Base-by-base conservation (phyloP, 1,139 yeast species). In the Trichomonascaceae sp. region DNA sequence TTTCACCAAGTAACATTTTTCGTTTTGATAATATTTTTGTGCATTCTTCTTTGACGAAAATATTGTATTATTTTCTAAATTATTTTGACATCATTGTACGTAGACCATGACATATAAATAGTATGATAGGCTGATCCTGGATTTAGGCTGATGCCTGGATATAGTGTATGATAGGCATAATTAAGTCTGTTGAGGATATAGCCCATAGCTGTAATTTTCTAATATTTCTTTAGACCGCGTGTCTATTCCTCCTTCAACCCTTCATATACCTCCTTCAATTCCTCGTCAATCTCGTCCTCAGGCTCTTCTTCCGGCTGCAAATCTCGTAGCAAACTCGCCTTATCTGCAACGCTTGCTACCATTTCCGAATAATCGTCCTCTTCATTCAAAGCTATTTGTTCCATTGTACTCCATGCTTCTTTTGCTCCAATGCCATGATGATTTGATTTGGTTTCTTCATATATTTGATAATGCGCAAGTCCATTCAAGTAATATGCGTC, bases 401-500 rank as follows among this genome's bases (percentile, higher is more conserved):
- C 53, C 43, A 67, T 59, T 43, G 58, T 57, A 12, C 55, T 58
- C 60, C 65, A 63, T 1, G 72, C 70, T 10, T 68, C 72, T 17
- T 63, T 57, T n/a, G 69, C 69, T 2, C 69, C 68, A 1, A 62
- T 67, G 9, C 63, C 65, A 46, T 69, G 70, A 17, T 66, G 58
- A 18, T 64, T 60, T 19, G 63, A 61, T 2, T 57, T 49, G n/a
- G 48, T 47, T 38, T 53, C 41, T 19, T 59, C 58, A 50, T 54
- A 63, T 20, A 63, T 75, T 62, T 87, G 74, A 58, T 83, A 78
- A 63, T 83, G 76, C 0, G 95, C 83, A 64, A 90, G 81, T 0
- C 95, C 95, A 66, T 88, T 96, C 61, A 89, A 74, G 66, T 91
- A 91, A 65, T 80, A 85, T 41, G 85, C 78, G 63, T 91, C 98